Conservation (phyloP, 306 rosid species). For the Acacia confusa region DNA sequence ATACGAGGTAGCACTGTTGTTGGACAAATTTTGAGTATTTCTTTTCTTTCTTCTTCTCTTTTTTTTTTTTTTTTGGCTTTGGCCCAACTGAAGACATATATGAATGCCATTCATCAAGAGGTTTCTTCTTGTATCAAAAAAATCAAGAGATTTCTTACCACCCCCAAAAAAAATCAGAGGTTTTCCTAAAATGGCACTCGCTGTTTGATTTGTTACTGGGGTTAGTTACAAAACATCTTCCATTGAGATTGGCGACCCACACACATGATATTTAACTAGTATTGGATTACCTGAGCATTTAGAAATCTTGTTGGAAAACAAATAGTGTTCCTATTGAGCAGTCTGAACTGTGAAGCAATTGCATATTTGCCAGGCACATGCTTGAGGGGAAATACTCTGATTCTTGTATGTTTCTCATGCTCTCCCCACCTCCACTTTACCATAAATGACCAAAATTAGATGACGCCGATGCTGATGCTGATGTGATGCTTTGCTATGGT, state of each 20-base stretch:
- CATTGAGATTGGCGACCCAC: not conserved
- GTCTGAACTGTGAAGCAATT: constrained; percentile 7
- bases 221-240: not conserved
- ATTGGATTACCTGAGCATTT: not conserved
- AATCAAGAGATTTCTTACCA: not conserved
- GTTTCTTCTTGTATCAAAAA: too few species aligned
- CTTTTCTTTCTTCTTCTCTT: not conserved
- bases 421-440: not conserved
- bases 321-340: not conserved
- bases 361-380: not conserved
- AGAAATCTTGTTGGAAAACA: not conserved
- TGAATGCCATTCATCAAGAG: not conserved
- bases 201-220: not conserved
- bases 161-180: not conserved
- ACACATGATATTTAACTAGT: not conserved
- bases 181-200: constrained; percentile 1
- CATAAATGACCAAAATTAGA: not conserved
- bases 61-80: too few species aligned
- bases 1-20: constrained; percentile 26
- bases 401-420: not conserved
- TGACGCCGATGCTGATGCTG: not conserved
- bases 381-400: not conserved
- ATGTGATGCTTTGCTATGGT: not conserved
- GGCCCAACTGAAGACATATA: not conserved
- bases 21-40: constrained; percentile 23